Evolutionary conservation across 129 eudicot species (phyloP).

Genomic region (Pulicaria dysenterica): DNA sequence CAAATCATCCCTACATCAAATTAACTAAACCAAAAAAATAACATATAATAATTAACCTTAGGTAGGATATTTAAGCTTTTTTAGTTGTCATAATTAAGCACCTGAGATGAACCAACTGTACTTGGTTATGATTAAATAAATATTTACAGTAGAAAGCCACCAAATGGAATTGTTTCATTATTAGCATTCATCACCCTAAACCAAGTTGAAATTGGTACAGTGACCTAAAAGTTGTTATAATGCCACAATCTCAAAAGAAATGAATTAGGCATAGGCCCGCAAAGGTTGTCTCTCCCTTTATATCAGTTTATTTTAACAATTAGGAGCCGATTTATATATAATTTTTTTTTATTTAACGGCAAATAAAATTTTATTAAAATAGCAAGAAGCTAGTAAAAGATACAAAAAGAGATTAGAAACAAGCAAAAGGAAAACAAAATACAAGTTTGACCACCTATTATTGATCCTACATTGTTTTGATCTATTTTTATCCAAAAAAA

Average conservation of each 20-base stretch:
- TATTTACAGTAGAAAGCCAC: constrained; percentile 12
- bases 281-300: constrained; percentile 13
- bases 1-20: too few species aligned
- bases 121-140: constrained; percentile 16
- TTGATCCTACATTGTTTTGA: too few species aligned
- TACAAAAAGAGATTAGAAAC: too few species aligned
- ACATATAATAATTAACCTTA: neutral
- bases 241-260: constrained; percentile 35
- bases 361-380: too few species aligned
- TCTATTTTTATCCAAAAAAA: too few species aligned
- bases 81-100: constrained; percentile 9
- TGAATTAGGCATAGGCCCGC: constrained; percentile 24
- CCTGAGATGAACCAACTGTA: constrained; percentile 13
- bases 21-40: neutral
- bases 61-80: neutral
- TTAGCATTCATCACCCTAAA: constrained; percentile 19
- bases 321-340: too few species aligned
- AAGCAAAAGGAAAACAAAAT: too few species aligned
- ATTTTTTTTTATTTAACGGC: too few species aligned
- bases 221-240: constrained; percentile 30
- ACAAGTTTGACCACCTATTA: too few species aligned
- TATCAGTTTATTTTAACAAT: too few species aligned
- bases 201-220: constrained; percentile 36
- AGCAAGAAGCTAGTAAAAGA: too few species aligned
- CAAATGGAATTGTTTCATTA: constrained; percentile 19